phyloP scores from a whole-genome alignment of 164 flowering plant genomes.

The Sedum album region DNA sequence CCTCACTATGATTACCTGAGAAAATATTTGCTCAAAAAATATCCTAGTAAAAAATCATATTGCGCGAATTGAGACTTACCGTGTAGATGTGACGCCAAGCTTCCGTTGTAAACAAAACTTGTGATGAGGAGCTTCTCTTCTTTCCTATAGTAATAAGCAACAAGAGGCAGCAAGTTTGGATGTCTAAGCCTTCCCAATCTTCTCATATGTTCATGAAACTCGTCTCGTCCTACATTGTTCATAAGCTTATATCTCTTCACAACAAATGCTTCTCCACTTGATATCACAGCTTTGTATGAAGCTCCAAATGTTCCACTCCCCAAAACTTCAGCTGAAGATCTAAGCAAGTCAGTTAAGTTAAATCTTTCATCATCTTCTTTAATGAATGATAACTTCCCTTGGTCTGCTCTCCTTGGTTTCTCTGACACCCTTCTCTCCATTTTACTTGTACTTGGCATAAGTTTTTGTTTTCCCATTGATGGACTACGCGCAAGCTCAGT shows the following conservation, averaged over 20 bases:
- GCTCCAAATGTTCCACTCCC: slow-evolving; percentile 73
- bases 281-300: slow-evolving; percentile 62
- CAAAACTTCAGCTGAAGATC: slow-evolving; percentile 68
- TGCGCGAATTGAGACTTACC: no score
- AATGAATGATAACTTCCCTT: slow-evolving; percentile 38
- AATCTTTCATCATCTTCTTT: slow-evolving; percentile 46
- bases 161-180: slow-evolving; percentile 68
- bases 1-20: slow-evolving; percentile 34
- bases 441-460: not conserved
- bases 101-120: slow-evolving; percentile 37
- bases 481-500: not conserved
- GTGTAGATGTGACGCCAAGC: slow-evolving; percentile 59
- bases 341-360: slow-evolving; percentile 63
- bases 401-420: slow-evolving; percentile 13
- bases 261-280: slow-evolving; percentile 41
- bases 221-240: slow-evolving; percentile 66
- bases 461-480: not conserved
- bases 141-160: slow-evolving; percentile 65
- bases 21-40: no score
- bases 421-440: not conserved
- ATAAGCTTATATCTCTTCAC: slow-evolving; percentile 82
- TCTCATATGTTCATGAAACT: slow-evolving; percentile 81
- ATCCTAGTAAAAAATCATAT: no score
- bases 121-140: slow-evolving; percentile 79
- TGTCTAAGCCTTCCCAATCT: slow-evolving; percentile 61